Base-by-base conservation (phyloP, 2,329 filamentous ascomycete species). In the Venturia oleaginea region DNA sequence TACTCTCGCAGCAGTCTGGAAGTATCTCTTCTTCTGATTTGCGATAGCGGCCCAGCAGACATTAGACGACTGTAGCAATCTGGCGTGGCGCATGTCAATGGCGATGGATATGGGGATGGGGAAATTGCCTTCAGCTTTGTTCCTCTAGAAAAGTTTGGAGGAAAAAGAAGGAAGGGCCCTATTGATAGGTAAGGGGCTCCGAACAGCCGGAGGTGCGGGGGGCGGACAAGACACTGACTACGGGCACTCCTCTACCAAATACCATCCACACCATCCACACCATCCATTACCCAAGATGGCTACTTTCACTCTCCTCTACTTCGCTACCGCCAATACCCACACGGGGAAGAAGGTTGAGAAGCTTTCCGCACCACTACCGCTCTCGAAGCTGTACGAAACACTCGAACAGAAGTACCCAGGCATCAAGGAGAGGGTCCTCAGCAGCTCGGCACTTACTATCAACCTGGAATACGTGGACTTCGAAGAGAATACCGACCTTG, bases 391-490 rank as follows among this genome's bases (percentile, higher is more conserved):
- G 27, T 91, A 91, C 70, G 75, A 77, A n/a, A 72, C 78, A 67
- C 80, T 95, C 8, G 90, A 95, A 71, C 76, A 82, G 71, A 82
- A 77, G 69, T 90, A 95, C 73, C 79, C 81, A 11, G 90, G 89
- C 46, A 89, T 95, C 62, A 82, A 77, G 68, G 77, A 81, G 59
- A 87, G 84, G 69, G 84, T 95, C 4, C 79, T 95, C 61, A 81
- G 81, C 66, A 90, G 86, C 66, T 91, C 87, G 72, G 81, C 92
- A 65, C 83, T 95, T 67, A 93, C 90, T 30, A 78, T 95, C 72
- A 94, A 95, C 69, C 77, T 93, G 63, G 83, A 90, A 65, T 95
- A 95, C 76, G 86, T 93, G 71, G 89, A 94, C 72, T 70, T 91
- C 13, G 79, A 79, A 48, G 76, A 76, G 38, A 75, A 75, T 22